These are phyloP conservation scores for Candida sanyaensis DNA, from an alignment of 1,139 yeast genomes.

Conservation along the genomic window DNA sequence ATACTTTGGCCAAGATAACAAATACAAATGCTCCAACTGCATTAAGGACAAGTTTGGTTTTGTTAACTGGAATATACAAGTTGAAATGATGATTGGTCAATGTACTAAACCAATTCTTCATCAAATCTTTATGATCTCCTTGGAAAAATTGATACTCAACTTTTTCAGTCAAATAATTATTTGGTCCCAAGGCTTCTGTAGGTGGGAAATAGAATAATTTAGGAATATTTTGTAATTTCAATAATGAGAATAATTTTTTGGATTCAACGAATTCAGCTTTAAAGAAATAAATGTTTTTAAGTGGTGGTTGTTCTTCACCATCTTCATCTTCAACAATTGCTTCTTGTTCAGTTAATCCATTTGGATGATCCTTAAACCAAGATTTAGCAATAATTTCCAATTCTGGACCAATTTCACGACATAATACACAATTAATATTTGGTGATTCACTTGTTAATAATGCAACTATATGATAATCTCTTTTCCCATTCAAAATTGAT, in stretches of 20 bases:
- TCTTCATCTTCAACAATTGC: conserved; percentile 25
- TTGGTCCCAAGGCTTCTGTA: conserved; percentile 34
- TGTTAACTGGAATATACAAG: conserved; percentile 57
- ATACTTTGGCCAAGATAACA: conserved; percentile 23
- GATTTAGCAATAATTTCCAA: conserved; percentile 56
- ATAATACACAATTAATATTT: conserved; percentile 74
- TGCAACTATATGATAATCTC: conserved; percentile 68
- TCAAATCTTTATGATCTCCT: conserved; percentile 51
- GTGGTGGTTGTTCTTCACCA: conserved; percentile 18
- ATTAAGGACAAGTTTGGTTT: conserved; percentile 51
- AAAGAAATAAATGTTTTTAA: conserved; percentile 61
- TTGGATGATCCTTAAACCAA: conserved; percentile 52
- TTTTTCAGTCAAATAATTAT: conserved; percentile 35
- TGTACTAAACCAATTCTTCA: conserved; percentile 39
- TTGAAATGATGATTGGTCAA: conserved; percentile 46
- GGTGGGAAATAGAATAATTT: conserved; percentile 69
- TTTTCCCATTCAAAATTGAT: conserved; percentile 60
- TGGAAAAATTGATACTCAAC: conserved; percentile 52
- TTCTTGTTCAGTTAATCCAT: conserved; percentile 34
- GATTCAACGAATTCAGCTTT: conserved; percentile 69
- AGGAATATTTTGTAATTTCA: conserved; percentile 76
- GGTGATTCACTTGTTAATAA: conserved; percentile 75
- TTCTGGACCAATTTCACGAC: conserved; percentile 71
- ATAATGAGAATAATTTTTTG: conserved; percentile 52
- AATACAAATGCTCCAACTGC: conserved; percentile 40